Evolutionary conservation across 352 stramenopile genomes (phyloP), one percentile per base, ranked within the genome.

Genomic region (Phytophthora citrophthora): DNA sequence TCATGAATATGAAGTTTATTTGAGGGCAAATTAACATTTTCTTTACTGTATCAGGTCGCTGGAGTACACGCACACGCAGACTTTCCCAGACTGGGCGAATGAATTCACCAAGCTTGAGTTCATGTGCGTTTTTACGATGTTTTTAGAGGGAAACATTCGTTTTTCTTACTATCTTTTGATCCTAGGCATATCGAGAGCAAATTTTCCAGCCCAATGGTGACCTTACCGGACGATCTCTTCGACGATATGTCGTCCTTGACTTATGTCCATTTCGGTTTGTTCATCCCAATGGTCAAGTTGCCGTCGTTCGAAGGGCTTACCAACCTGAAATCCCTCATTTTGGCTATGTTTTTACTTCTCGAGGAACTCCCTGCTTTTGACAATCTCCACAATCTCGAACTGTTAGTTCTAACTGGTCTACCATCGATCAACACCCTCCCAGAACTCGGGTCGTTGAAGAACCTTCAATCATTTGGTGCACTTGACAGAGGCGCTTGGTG

Each of bases 101-200:
- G 40, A 72, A 5, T 65, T 77, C 43, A 64, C 48, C 1, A 49
- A 65, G 3, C 65, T 83, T 24, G 58, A 79, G 31, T 71, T 67
- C 40, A 9, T 83, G 69, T 77, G 54, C 9, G 46, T 29, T 29
- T 29, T 29, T 29, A 7, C 26, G 26, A 29, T 20, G 20, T 20
- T 20, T 20, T 20, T 20, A 20, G 20, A 7, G 3, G 26, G 26
- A 29, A 34, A 34, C 29, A 32, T 32, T 32, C 5, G 4, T 40
- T 6, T 6, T 18, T 20, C 36, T n/a, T 20, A 41, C 36, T 41
- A 4, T 2, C 4, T 64, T 54, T 54, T 29, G 76, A 57, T 11
- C 64, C 6, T 45, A 64, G 56, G 6, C 56, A 64, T 16, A 27
- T 64, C 4, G 56, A 64, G 4, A 65, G 39, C 31, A 53, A 48